Base-by-base conservation (phyloP, 164 flowering plant genomes). In the Hamamelis virginiana region DNA sequence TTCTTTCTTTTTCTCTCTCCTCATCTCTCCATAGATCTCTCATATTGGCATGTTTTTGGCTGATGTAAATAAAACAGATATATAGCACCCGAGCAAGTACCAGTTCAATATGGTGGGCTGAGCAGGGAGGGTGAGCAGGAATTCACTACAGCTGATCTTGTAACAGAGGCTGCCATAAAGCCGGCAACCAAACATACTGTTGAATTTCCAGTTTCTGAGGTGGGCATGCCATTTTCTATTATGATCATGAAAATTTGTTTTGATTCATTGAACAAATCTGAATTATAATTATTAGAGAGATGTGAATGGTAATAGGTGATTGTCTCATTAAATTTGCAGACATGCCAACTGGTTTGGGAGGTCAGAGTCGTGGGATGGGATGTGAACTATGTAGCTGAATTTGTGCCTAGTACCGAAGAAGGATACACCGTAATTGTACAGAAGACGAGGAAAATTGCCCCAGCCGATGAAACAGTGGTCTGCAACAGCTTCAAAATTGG, bases 71-170 rank as follows among this genome's bases (percentile, higher is more conserved):
- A 41, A 11, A 25, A 60, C 76, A 94, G 98, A 69, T 92, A 95
- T 77, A 81, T 92, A 72, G 79, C 97, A 38, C 97, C 98, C 38
- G 98, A 91, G 65, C 91, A 82, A 62, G 91, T 95, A 5, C 97
- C 97, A 57, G 85, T 87, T 72, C 85, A 84, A 45, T 91, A 83
- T 66, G 97, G 97, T 45, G 98, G 97, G 52, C 79, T 89, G 59
- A 87, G 85, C 78, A 81, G 76, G 65, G 88, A 80, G 8, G 87
- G 82, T 8, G 92, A 92, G 15, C 74, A 72, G 21, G 96, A 87
- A 71, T 95, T 95, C 82, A 73, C 84, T 59, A 63, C 76, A 44
- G 74, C 80, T 19, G 97, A 92, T 68, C 45, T 88, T 44, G 91
- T 80, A 18, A 83, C 89, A 12, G 92, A 89, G 69, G 79, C 84